A percentile compares a stretch with the other conserved stretches of the same genome.
phyloP scores from a whole-genome alignment of 2,329 filamentous ascomycete species.

The Epichloe sibirici region DNA sequence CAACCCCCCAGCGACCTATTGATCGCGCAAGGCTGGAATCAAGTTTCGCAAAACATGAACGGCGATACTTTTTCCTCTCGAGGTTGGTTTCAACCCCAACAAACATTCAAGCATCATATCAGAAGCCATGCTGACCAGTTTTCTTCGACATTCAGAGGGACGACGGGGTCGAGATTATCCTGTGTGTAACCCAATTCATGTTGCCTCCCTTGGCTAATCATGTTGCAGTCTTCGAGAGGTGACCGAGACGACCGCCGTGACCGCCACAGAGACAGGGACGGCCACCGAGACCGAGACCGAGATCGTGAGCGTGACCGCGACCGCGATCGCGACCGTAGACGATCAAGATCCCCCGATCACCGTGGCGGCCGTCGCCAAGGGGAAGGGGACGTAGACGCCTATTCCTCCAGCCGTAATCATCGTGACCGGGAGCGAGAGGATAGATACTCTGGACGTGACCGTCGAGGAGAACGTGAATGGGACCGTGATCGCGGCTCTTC shows the following conservation, averaged over 20 bases:
- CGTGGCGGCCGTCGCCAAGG: conserved; percentile 50
- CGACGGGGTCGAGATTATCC: conserved; percentile 44
- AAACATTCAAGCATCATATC: neutral
- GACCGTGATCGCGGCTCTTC: conserved; percentile 54
- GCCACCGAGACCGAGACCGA: conserved; percentile 53
- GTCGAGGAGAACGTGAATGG: conserved; percentile 62
- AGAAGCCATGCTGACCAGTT: conserved; percentile 2
- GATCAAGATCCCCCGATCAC: conserved; percentile 78
- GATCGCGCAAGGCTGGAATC: conserved; percentile 7
- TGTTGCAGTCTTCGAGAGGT: conserved; percentile 16
- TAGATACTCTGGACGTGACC: conserved; percentile 62
- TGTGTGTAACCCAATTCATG: conserved; percentile 25
- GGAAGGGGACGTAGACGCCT: conserved; percentile 71
- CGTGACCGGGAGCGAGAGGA: conserved; percentile 90
- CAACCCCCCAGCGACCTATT: conserved; percentile 4
- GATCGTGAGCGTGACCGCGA: conserved; percentile 37
- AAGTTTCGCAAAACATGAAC: conserved; percentile 51
- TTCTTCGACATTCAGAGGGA: conserved; percentile 27
- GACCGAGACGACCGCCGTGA: conserved; percentile 21
- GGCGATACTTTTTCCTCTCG: conserved; percentile 70
- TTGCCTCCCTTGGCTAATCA: conserved; percentile 9
- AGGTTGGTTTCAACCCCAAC: conserved; percentile 24
- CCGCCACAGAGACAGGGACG: conserved; percentile 47
- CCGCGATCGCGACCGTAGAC: conserved; percentile 48
- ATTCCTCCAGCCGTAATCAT: conserved; percentile 87